Conservation (phyloP, 2,329 filamentous ascomycete species). For the Diaporthe helianthi region DNA sequence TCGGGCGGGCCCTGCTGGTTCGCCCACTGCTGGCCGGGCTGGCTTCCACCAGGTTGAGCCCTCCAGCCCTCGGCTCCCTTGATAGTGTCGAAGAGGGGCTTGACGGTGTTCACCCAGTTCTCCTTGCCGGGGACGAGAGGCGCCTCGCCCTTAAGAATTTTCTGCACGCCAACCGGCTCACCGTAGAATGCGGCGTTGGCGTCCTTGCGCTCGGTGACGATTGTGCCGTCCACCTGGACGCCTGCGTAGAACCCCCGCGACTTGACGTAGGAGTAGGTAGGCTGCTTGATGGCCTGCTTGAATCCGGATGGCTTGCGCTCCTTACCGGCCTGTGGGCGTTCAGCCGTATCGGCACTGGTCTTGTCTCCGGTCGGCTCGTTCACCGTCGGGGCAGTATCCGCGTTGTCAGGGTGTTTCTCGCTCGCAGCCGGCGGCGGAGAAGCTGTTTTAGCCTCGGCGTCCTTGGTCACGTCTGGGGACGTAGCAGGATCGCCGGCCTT, state of each 20-base stretch:
- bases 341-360: conserved; percentile 47
- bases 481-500: conserved; percentile 30
- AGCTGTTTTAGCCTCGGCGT: conserved; percentile 30
- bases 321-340: conserved; percentile 32
- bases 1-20: conserved; percentile 22
- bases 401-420: conserved; percentile 36
- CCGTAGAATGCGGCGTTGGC: conserved; percentile 90
- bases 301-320: conserved; percentile 39
- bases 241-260: conserved; percentile 88
- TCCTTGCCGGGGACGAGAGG: conserved; percentile 37
- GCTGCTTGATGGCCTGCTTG: conserved; percentile 44
- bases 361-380: conserved; percentile 59
- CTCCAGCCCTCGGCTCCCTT: conserved; percentile 45
- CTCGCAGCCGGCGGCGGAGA: neutral
- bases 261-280: conserved; percentile 78
- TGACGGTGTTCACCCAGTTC: conserved; percentile 45
- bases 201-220: conserved; percentile 84
- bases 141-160: conserved; percentile 56
- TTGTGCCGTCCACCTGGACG: conserved; percentile 84
- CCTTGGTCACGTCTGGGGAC: conserved; percentile 20
- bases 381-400: conserved; percentile 40
- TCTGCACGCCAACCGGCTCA: conserved; percentile 55
- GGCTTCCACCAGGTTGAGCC: conserved; percentile 23
- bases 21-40: conserved; percentile 17
- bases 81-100: conserved; percentile 46